A percentile compares a stretch with the other conserved stretches of the same genome.
Evolutionary conservation across 768 basidiomycete genomes (phyloP).

Genomic region (Chalciporus piperatus): DNA sequence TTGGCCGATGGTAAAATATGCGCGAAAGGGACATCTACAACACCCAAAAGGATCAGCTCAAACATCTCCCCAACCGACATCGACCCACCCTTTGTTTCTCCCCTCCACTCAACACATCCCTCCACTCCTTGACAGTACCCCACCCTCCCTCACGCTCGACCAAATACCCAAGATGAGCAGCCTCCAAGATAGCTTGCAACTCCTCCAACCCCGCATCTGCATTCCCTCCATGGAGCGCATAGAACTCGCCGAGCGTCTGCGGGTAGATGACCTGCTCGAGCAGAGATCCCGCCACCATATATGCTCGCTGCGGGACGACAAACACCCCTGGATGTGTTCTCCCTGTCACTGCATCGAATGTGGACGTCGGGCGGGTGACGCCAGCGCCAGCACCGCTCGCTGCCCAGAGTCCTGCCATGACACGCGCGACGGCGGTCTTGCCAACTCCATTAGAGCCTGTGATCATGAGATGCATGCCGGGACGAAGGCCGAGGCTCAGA

Average conservation of each 20-base stretch:
- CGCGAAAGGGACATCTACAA: conserved; percentile 84
- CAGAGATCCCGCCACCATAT: conserved; percentile 85
- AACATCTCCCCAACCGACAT: not conserved
- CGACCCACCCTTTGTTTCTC: conserved; percentile 84
- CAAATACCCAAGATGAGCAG: conserved; percentile 81
- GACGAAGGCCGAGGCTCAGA: conserved; percentile 58
- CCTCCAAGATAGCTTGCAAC: conserved; percentile 72
- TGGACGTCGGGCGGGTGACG: conserved; percentile 31
- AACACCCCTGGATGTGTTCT: conserved; percentile 52
- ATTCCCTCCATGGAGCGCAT: conserved; percentile 57
- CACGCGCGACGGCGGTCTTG: conserved; percentile 85
- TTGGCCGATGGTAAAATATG: conserved; percentile 86
- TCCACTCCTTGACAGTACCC: conserved; percentile 90
- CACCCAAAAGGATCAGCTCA: not conserved
- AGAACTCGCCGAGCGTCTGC: conserved; percentile 59
- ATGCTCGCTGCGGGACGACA: conserved; percentile 89
- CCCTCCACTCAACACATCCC: conserved; percentile 92
- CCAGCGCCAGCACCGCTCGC: conserved; percentile 39
- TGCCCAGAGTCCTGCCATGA: conserved; percentile 89
- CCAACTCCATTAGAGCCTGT: conserved; percentile 92
- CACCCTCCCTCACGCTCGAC: conserved; percentile 88
- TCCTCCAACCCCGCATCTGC: conserved; percentile 55
- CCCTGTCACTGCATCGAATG: conserved; percentile 30
- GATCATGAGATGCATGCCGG: conserved; percentile 88
- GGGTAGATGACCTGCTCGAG: conserved; percentile 96